Base-by-base conservation (phyloP, 805 yeast species). In the Candida xiaguanensis region DNA sequence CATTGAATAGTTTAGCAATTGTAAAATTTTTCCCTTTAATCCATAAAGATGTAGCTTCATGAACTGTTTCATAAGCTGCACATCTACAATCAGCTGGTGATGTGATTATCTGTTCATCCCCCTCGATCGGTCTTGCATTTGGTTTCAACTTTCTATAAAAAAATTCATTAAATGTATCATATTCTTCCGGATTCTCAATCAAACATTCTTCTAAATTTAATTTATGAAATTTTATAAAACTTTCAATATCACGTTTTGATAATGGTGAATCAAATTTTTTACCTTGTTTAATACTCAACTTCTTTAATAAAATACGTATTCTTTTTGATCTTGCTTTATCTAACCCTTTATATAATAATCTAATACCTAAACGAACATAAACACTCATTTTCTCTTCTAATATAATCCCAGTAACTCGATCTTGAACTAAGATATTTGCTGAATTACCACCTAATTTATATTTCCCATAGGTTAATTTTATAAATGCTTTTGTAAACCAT, bases 391-490 rank as follows among this genome's bases (percentile, higher is more conserved):
- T 88, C 52, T 91, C 99, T 56, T 91, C 98, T 53, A 85, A 61
- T n/a, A 91, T 78, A 33, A 86, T 74, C 0, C 99, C 99, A 0
- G 96, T 82, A 13, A 75, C 69, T 44, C 99, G 71, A 57, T 93
- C 97, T 58, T 93, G 98, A 2, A 91, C 97, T 36, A 93, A 67
- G 22, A 93, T 91, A 54, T 91, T 91, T 8, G 97, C 99, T 34
- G 95, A 88, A 55, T 91, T 87, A 17, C 82, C 80, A 2, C 97
- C 97, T 26, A 91, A 62, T 35, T 80, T 79, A 56, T 89, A 84
- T 51, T 84, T 84, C 0, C 99, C 99, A 55, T 87, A 89, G 0
- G 93, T 86, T 34, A 93, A 65, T 53, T 88, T 90, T 36, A 89
- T 83, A 41, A 90, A 65, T 2, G 85, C 75, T 51, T 85, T 88